phyloP scores from a whole-genome alignment of 2,329 filamentous ascomycete genomes.

The Berkeleyomyces rouxiae region DNA sequence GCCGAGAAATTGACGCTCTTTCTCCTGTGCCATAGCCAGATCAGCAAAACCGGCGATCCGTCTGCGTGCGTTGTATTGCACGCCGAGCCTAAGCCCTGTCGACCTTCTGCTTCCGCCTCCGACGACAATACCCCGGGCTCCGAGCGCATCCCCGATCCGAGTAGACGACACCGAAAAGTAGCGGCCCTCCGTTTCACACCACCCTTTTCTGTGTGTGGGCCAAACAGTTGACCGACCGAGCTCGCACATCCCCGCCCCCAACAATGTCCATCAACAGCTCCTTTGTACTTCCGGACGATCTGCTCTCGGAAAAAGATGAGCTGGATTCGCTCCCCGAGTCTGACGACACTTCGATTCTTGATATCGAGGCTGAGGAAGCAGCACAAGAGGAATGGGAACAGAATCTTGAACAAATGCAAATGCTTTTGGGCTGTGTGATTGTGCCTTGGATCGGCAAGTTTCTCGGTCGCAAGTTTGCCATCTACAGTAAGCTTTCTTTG shows the following conservation, averaged over 20 bases:
- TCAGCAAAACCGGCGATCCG: too few species aligned
- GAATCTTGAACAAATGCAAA: slow-evolving; percentile 81
- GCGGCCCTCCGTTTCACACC: too few species aligned
- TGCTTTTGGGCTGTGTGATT: slow-evolving; percentile 84
- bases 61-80: too few species aligned
- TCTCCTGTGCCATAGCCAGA: too few species aligned
- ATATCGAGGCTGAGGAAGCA: slow-evolving; percentile 52
- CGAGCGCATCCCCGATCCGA: too few species aligned
- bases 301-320: slow-evolving; percentile 36
- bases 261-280: slow-evolving; percentile 26
- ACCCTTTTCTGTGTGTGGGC: too few species aligned
- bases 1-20: too few species aligned
- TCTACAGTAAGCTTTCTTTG: slow-evolving; percentile 59
- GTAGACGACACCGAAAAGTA: too few species aligned
- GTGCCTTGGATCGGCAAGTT: slow-evolving; percentile 92
- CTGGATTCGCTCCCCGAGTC: slow-evolving; percentile 46
- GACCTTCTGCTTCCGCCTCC: too few species aligned
- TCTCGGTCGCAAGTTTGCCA: slow-evolving; percentile 84
- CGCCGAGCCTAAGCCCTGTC: too few species aligned
- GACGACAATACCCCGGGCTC: too few species aligned
- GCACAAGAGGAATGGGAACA: slow-evolving; percentile 92
- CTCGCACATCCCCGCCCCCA: background rate
- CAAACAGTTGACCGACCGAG: too few species aligned
- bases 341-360: slow-evolving; percentile 28
- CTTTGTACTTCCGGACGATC: slow-evolving; percentile 33